Percentiles rank a stretch among this genome's conserved stretches.
These are phyloP conservation scores for Limnomonas spitsbergensis DNA, from an alignment of 139 green algal species.

Conservation along the genomic window DNA sequence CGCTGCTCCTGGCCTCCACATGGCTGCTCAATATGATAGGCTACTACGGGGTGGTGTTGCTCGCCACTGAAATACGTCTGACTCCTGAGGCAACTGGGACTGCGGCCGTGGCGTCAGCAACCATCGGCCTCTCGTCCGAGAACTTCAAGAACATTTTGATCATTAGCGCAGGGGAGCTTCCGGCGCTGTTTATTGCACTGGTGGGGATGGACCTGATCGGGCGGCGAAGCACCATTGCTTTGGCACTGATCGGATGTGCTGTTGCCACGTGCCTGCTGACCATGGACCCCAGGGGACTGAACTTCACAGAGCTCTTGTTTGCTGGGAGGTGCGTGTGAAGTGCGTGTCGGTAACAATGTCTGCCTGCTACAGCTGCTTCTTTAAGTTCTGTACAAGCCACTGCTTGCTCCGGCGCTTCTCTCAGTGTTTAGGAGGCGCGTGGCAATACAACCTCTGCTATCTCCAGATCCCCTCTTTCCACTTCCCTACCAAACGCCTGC, in stretches of 20 bases:
- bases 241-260: neutral
- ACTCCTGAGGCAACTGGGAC: neutral
- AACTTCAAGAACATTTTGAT: constrained; percentile 1
- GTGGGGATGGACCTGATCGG: neutral
- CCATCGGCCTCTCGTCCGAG: neutral
- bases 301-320: neutral
- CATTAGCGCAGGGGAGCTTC: neutral
- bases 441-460: too few species aligned
- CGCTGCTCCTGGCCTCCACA: neutral
- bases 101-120: neutral
- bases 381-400: too few species aligned
- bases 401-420: too few species aligned
- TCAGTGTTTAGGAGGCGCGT: too few species aligned
- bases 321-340: neutral
- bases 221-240: neutral
- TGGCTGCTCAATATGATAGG: neutral
- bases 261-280: neutral
- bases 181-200: neutral
- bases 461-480: too few species aligned
- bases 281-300: neutral
- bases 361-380: too few species aligned
- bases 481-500: too few species aligned
- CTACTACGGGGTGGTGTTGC: neutral
- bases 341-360: too few species aligned
- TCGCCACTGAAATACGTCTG: neutral